Conservation (phyloP, 306 rosid genomes). For the Hippophae rhamnoides region DNA sequence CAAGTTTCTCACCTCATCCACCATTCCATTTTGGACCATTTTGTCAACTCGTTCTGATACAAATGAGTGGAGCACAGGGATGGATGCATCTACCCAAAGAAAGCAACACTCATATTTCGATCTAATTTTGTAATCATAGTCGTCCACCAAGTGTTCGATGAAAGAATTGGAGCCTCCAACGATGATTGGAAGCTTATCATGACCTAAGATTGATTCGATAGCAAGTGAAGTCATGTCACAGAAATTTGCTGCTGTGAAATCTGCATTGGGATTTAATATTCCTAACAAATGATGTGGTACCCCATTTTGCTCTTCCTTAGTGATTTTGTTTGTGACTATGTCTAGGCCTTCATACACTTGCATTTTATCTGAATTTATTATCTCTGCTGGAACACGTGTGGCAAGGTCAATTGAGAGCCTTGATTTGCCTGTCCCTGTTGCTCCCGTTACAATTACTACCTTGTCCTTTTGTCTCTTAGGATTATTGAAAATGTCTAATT, state of each 20-base stretch:
- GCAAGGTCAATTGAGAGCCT: slow-evolving; percentile 23
- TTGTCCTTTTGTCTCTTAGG: slow-evolving; percentile 1
- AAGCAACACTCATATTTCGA: slow-evolving; percentile 21
- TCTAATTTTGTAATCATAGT: not conserved
- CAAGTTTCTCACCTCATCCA: slow-evolving; percentile 16
- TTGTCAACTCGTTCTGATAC: slow-evolving; percentile 22
- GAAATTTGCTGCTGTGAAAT: slow-evolving; percentile 19
- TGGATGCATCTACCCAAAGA: slow-evolving; percentile 19
- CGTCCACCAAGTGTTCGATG: slow-evolving; percentile 20
- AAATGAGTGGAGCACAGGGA: not conserved
- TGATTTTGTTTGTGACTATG: slow-evolving; percentile 25
- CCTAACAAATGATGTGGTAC: slow-evolving; percentile 29
- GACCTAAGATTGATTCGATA: not conserved
- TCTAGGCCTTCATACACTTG: slow-evolving; percentile 25
- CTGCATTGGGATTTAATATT: slow-evolving; percentile 10
- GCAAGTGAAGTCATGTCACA: not conserved
- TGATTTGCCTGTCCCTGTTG: slow-evolving; percentile 24
- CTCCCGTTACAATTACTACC: slow-evolving; percentile 14
- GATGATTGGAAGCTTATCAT: slow-evolving; percentile 6
- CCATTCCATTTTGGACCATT: slow-evolving; percentile 24
- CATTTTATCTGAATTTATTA: slow-evolving; percentile 34
- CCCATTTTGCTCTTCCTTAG: slow-evolving; percentile 6
- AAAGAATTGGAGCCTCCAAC: slow-evolving; percentile 31
- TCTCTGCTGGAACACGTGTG: slow-evolving; percentile 13
- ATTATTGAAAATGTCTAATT: no score